Conservation (phyloP, 1,139 yeast species). For the Geotrichum histeridarum region DNA sequence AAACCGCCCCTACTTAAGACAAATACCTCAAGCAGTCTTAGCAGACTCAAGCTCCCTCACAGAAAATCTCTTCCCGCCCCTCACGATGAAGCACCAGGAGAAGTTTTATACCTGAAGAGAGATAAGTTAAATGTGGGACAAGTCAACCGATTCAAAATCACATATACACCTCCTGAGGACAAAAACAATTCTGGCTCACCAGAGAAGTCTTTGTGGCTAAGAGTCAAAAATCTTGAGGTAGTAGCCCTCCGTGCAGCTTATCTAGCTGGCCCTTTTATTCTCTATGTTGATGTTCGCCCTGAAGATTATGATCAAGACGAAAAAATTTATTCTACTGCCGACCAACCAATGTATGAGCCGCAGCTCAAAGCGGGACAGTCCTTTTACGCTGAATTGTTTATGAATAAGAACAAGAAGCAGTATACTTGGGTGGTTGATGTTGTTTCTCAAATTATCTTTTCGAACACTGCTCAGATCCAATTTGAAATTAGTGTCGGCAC, state of each 20-base stretch:
- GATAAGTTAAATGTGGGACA: slow-evolving; percentile 53
- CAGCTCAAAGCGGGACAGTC: slow-evolving; percentile 68
- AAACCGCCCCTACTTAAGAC: background rate
- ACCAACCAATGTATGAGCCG: slow-evolving; percentile 70
- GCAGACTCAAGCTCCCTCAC: background rate
- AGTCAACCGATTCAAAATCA: slow-evolving; percentile 47
- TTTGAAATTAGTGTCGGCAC: slow-evolving; percentile 65
- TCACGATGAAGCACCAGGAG: background rate
- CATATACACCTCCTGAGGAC: slow-evolving; percentile 41
- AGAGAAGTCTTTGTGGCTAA: slow-evolving; percentile 49
- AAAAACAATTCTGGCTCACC: slow-evolving; percentile 22
- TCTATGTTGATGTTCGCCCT: slow-evolving; percentile 76
- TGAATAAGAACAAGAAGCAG: slow-evolving; percentile 42
- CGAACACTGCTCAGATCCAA: slow-evolving; percentile 59
- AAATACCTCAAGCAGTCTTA: background rate
- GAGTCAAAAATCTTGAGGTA: slow-evolving; percentile 67
- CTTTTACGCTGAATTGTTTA: slow-evolving; percentile 48
- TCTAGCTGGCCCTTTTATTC: slow-evolving; percentile 82
- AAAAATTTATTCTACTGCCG: slow-evolving; percentile 59
- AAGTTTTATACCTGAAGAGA: slow-evolving; percentile 39
- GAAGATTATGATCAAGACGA: slow-evolving; percentile 55
- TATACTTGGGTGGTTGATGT: slow-evolving; percentile 82
- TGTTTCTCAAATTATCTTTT: slow-evolving; percentile 78
- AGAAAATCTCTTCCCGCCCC: background rate
- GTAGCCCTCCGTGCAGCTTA: slow-evolving; percentile 81